Conservation (phyloP, 805 yeast species). For the Lachancea sp. region DNA sequence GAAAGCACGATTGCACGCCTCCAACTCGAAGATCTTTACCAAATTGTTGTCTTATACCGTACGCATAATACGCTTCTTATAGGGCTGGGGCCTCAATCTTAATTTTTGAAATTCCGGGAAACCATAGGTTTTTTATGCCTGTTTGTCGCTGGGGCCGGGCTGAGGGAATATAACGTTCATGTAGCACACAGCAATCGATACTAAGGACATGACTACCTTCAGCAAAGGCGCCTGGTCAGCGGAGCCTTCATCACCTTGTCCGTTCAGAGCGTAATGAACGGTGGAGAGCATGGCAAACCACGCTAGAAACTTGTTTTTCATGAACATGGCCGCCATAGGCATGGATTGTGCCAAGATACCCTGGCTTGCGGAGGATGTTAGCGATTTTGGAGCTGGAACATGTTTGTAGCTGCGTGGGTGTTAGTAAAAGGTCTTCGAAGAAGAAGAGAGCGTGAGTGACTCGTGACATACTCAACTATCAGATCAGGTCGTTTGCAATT, state of each 20-base stretch:
- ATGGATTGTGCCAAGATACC: slow-evolving; percentile 43
- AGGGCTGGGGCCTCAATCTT: too few species aligned
- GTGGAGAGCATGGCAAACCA: slow-evolving; percentile 52
- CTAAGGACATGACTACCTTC: slow-evolving; percentile 39
- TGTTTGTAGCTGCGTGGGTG: slow-evolving; percentile 37
- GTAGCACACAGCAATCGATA: slow-evolving; percentile 49
- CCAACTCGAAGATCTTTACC: too few species aligned
- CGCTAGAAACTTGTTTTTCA: slow-evolving; percentile 38
- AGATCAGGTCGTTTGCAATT: slow-evolving; percentile 35
- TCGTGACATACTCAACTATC: slow-evolving; percentile 27
- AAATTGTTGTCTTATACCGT: too few species aligned
- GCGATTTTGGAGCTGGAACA: slow-evolving; percentile 41
- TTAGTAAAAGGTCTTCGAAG: slow-evolving; percentile 12
- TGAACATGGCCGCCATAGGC: slow-evolving; percentile 66
- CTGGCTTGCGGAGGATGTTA: slow-evolving; percentile 39
- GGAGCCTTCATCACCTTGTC: slow-evolving; percentile 28
- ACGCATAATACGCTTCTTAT: too few species aligned
- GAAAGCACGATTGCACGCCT: too few species aligned
- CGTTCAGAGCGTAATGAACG: slow-evolving; percentile 32
- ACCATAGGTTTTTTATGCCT: not conserved
- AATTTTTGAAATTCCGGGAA: too few species aligned
- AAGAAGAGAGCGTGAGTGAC: not conserved
- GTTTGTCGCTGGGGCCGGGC: slow-evolving; percentile 6
- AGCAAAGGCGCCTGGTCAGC: slow-evolving; percentile 40
- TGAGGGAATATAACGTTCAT: slow-evolving; percentile 44